A percentile compares a stretch with the other conserved stretches of the same genome.
Evolutionary conservation across 2,329 filamentous ascomycete species (phyloP).

Genomic region (Fusarium redolens): DNA sequence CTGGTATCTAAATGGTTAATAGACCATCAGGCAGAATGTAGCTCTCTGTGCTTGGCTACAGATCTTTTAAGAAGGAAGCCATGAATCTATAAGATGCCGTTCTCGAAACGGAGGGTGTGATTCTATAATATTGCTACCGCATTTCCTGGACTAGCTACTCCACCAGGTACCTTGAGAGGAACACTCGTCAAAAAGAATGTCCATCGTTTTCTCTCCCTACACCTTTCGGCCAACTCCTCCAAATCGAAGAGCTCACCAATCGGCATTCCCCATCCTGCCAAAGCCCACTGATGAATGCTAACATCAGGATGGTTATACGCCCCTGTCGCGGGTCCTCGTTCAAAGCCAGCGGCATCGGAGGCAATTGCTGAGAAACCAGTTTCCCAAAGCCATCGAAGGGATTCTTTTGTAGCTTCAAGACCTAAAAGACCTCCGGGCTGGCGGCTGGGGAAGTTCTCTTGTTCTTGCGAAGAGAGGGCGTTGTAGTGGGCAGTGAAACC

Average conservation of each 20-base stretch:
- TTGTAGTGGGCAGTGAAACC: not conserved
- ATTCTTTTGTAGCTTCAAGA: not conserved
- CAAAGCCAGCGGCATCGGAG: not conserved
- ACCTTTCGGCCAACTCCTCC: not conserved
- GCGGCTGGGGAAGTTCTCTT: not conserved
- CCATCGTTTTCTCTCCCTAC: not conserved
- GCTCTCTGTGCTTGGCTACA: no score
- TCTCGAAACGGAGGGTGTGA: no score
- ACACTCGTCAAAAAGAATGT: not conserved
- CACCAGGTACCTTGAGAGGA: not conserved
- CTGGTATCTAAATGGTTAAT: no score
- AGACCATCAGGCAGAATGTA: no score
- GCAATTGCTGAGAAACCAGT: not conserved
- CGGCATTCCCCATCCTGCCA: not conserved
- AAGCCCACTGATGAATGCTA: not conserved
- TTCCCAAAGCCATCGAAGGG: not conserved
- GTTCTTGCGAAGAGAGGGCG: fast-evolving
- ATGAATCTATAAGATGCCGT: no score
- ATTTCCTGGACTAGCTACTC: not conserved
- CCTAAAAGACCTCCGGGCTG: not conserved
- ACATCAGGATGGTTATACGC: not conserved
- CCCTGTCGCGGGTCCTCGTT: not conserved
- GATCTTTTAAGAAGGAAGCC: no score
- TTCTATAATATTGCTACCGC: not conserved
- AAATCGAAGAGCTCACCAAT: not conserved